A percentile compares a stretch with the other conserved stretches of the same genome.
These are phyloP conservation scores for Euphorbia corollata DNA, from an alignment of 441 rosid species.

Conservation along the genomic window DNA sequence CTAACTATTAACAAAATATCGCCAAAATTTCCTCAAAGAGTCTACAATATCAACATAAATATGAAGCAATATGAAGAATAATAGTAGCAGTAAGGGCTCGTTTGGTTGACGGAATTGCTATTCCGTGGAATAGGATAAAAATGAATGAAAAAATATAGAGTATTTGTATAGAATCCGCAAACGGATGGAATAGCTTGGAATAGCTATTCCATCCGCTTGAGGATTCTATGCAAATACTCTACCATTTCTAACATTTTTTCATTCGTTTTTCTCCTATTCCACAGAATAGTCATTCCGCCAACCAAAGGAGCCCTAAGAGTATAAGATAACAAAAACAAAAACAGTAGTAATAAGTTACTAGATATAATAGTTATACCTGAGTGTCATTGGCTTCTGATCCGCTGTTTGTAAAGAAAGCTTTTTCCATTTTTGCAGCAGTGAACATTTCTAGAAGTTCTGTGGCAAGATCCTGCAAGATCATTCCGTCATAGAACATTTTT, in stretches of 20 bases:
- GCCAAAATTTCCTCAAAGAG: not conserved
- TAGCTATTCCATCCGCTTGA: no score
- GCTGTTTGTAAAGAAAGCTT: conserved; percentile 82
- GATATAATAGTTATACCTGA: conserved; percentile 42
- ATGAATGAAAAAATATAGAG: no score
- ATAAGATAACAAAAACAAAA: not conserved
- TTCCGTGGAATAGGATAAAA: no score
- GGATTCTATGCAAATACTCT: no score
- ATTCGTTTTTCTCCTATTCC: no score
- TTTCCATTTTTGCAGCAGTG: conserved; percentile 80
- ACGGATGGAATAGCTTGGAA: no score
- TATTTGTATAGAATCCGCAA: no score
- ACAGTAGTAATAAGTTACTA: not conserved
- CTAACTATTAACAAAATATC: not conserved
- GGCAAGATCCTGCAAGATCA: conserved; percentile 69
- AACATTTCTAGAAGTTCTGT: conserved; percentile 70
- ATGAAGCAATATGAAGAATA: not conserved
- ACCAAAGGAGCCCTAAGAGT: no score
- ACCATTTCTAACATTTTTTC: no score
- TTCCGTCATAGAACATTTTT: not conserved
- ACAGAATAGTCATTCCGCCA: no score
- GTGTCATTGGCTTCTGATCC: conserved; percentile 98
- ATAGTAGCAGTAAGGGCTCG: not conserved
- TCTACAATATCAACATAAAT: not conserved
- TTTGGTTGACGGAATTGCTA: no score